These are phyloP conservation scores for Botrytis deweyae DNA, from an alignment of 2,329 filamentous ascomycete genomes.

Conservation along the genomic window DNA sequence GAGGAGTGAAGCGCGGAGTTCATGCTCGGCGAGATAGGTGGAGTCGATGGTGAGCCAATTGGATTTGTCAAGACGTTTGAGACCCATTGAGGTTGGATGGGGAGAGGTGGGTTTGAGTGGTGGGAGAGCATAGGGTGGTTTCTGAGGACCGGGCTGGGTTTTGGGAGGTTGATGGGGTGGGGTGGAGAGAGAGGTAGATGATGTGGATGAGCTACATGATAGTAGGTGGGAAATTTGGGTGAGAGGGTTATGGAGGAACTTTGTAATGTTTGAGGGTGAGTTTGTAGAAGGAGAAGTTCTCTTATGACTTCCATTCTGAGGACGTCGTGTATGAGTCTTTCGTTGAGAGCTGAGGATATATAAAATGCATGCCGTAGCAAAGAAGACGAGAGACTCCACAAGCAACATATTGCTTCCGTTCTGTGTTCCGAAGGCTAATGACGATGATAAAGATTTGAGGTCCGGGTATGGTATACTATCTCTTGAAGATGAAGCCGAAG, in stretches of 20 bases:
- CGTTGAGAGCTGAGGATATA: conserved; percentile 11
- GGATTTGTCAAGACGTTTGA: conserved; percentile 45
- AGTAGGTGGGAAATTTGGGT: not conserved
- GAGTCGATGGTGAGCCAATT: conserved; percentile 52
- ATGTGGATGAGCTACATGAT: not conserved
- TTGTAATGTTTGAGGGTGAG: not conserved
- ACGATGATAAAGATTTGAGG: not conserved
- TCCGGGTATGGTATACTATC: not conserved
- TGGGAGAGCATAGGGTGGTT: conserved; percentile 9
- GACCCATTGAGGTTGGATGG: conserved; percentile 47
- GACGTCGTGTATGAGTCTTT: not conserved
- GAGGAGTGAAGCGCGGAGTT: conserved; percentile 45
- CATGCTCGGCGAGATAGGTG: conserved; percentile 46
- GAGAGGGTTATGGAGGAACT: not conserved
- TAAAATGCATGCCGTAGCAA: conserved; percentile 15
- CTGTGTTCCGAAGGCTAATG: not conserved
- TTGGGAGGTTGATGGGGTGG: not conserved
- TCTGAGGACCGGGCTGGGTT: not conserved
- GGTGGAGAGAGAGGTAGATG: not conserved
- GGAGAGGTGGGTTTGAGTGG: conserved; percentile 13
- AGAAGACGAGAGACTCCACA: conserved; percentile 4
- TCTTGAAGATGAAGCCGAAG: not conserved
- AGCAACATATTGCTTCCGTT: conserved; percentile 17
- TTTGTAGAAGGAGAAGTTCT: conserved; percentile 8
- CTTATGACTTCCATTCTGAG: not conserved